These are phyloP conservation scores for Oryza longistaminata DNA, from an alignment of 176 grass and related monocot genomes.

Conservation along the genomic window DNA sequence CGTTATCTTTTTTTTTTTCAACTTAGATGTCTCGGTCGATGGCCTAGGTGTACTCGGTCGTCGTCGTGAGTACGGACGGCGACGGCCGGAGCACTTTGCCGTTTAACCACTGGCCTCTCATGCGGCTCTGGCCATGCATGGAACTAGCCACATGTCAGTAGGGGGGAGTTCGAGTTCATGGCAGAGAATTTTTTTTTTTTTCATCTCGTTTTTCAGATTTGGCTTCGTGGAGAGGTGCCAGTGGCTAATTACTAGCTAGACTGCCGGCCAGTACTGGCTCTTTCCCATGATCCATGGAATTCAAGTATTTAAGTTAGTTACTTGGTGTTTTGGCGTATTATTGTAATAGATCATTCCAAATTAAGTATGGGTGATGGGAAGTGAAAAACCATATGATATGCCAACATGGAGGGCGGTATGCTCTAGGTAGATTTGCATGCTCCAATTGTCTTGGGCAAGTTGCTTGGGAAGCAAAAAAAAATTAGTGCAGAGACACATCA, in stretches of 20 bases:
- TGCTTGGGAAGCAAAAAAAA: not conserved
- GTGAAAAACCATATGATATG: not conserved
- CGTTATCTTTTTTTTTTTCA: no score
- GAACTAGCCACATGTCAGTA: slow-evolving; percentile 41
- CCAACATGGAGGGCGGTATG: slow-evolving; percentile 18
- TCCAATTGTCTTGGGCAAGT: slow-evolving; percentile 7
- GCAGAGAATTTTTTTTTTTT: not conserved
- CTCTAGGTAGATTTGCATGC: slow-evolving; percentile 31
- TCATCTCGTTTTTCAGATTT: not conserved
- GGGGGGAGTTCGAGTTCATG: not conserved
- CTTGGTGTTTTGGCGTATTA: slow-evolving; percentile 14
- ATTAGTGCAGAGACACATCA: not conserved
- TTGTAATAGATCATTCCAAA: slow-evolving; percentile 25
- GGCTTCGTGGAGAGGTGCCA: not conserved
- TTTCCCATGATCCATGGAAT: slow-evolving; percentile 35
- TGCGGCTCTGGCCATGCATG: slow-evolving; percentile 14
- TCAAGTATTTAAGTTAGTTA: slow-evolving; percentile 40
- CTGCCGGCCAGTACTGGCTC: slow-evolving; percentile 49
- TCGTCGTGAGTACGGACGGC: slow-evolving; percentile 37
- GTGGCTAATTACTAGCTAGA: slow-evolving; percentile 13
- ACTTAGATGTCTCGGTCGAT: not conserved
- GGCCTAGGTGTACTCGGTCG: slow-evolving; percentile 12
- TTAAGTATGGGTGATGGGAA: slow-evolving; percentile 36
- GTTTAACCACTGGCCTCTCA: slow-evolving; percentile 34
- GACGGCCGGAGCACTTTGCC: slow-evolving; percentile 43